These are phyloP conservation scores for Herpotrichia juniperi DNA, from an alignment of 2,329 filamentous ascomycete genomes.

Conservation along the genomic window DNA sequence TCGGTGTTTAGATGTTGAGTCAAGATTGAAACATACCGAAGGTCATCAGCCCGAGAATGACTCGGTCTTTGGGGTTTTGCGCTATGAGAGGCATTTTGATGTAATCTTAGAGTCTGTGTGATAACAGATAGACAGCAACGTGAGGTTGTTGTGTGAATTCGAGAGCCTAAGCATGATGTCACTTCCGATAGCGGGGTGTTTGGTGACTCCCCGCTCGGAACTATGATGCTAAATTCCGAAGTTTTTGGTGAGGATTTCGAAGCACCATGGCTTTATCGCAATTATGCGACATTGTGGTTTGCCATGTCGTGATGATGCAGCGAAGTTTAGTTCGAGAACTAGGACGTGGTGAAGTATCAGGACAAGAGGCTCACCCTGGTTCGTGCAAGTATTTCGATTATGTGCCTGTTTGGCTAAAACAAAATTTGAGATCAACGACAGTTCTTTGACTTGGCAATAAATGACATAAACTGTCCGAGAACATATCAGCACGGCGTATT, in stretches of 20 bases:
- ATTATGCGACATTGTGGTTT: no score
- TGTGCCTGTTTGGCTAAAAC: no score
- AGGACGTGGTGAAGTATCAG: no score
- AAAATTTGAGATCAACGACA: no score
- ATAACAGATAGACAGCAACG: not conserved
- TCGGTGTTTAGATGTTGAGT: slow-evolving; percentile 1
- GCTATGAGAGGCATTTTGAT: slow-evolving; percentile 48
- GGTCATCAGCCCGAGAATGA: slow-evolving; percentile 88
- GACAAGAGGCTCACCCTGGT: no score
- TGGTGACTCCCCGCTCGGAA: not conserved
- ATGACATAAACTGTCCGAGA: no score
- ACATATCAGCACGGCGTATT: no score
- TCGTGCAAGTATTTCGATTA: no score
- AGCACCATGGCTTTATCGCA: not conserved
- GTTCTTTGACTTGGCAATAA: no score
- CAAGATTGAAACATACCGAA: slow-evolving; percentile 57
- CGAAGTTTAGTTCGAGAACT: no score
- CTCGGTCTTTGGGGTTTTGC: slow-evolving; percentile 62
- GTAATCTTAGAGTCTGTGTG: not conserved
- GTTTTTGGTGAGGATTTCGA: not conserved
- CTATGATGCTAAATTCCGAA: not conserved
- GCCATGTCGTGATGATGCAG: no score
- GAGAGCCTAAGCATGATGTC: slow-evolving; percentile 1
- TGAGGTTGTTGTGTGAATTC: not conserved
- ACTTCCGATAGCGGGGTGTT: slow-evolving; percentile 5